Percentiles rank a stretch among this genome's conserved stretches.
Conservation (phyloP, 805 yeast species). For the Komagataella ulmi region DNA sequence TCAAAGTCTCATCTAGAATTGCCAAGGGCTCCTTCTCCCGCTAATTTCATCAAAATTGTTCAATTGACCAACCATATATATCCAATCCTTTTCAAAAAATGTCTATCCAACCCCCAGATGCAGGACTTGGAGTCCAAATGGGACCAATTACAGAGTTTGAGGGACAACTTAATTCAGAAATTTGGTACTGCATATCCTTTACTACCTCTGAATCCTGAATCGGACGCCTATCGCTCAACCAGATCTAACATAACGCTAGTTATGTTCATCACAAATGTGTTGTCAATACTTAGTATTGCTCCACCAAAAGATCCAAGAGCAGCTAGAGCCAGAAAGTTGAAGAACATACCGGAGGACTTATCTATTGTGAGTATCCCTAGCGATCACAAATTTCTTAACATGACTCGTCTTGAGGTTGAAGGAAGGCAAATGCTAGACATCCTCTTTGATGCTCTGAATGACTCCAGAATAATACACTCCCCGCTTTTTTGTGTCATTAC, state of each 20-base stretch:
- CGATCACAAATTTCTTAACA: constrained; percentile 54
- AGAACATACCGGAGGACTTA: constrained; percentile 16
- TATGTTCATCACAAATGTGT: constrained; percentile 53
- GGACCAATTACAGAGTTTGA: constrained; percentile 42
- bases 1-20: not conserved
- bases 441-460: constrained; percentile 40
- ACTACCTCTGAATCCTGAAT: constrained; percentile 31
- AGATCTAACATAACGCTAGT: constrained; percentile 57
- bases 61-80: constrained; percentile 14
- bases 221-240: constrained; percentile 34
- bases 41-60: not conserved
- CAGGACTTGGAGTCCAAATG: constrained; percentile 22
- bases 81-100: constrained; percentile 28
- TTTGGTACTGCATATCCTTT: constrained; percentile 51
- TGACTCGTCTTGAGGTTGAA: constrained; percentile 48
- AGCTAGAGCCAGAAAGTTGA: constrained; percentile 5
- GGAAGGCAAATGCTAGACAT: constrained; percentile 57
- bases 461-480: constrained; percentile 39
- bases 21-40: not conserved
- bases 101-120: constrained; percentile 30
- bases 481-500: constrained; percentile 56
- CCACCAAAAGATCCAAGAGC: constrained; percentile 20
- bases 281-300: constrained; percentile 38
- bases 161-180: constrained; percentile 40
- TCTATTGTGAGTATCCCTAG: constrained; percentile 37